Conservation (phyloP, 1,139 yeast species). For the Hyphopichia fennica region DNA sequence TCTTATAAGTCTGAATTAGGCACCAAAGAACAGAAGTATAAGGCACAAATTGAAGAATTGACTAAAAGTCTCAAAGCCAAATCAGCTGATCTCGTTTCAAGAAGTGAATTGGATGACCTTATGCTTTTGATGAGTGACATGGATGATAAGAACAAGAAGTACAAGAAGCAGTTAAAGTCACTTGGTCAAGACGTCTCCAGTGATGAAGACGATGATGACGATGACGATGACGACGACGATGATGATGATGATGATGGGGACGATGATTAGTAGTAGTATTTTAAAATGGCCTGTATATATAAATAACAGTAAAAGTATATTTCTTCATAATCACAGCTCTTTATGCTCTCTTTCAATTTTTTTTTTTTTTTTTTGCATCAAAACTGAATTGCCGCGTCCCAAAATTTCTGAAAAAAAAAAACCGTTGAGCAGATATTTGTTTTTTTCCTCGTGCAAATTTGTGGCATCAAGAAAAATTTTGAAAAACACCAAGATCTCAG, state of each 20-base stretch:
- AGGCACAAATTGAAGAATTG: constrained; percentile 7
- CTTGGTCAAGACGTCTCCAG: constrained; percentile 52
- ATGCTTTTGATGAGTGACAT: constrained; percentile 72
- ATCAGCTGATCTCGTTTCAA: constrained; percentile 39
- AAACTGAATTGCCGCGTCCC: too few relatives aligned
- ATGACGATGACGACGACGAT: constrained; percentile 30
- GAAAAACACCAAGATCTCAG: too few relatives aligned
- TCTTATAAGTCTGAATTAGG: background rate
- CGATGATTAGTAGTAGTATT: constrained; percentile 5
- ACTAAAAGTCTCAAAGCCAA: constrained; percentile 15
- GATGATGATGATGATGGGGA: constrained; percentile 16
- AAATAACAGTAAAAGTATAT: background rate
- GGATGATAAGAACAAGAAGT: constrained; percentile 65
- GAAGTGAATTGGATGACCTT: constrained; percentile 70
- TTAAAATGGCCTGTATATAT: background rate
- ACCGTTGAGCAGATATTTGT: too few relatives aligned
- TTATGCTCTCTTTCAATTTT: background rate
- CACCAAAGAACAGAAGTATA: constrained; percentile 6
- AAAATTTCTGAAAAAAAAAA: too few relatives aligned
- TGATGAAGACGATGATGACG: constrained; percentile 45
- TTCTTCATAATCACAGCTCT: background rate
- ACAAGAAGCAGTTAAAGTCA: constrained; percentile 51
- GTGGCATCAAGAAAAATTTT: too few relatives aligned
- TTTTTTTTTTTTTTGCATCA: too few relatives aligned
- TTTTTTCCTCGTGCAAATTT: too few relatives aligned